Evolutionary conservation across 257 asterid species (phyloP).

Genomic region (Fraxinus excelsior): DNA sequence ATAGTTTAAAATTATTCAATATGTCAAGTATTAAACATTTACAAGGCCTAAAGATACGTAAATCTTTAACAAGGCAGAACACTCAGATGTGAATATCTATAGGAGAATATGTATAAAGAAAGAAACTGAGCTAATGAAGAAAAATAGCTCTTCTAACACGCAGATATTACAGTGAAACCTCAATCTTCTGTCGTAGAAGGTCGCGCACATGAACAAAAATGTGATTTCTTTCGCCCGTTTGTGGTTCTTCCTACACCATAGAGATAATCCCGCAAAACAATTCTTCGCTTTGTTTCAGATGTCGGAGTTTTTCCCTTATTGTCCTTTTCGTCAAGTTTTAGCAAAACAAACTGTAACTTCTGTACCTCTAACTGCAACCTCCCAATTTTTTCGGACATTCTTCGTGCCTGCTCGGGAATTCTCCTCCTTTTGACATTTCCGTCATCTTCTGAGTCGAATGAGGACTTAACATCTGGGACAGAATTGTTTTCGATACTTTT

Average conservation of each 20-base stretch:
- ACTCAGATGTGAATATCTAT: conserved; percentile 15
- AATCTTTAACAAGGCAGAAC: conserved; percentile 7
- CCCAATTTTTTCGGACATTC: conserved; percentile 53
- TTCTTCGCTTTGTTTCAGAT: conserved; percentile 37
- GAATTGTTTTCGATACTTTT: conserved; percentile 57
- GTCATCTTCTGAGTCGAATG: conserved; percentile 68
- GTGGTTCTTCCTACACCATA: conserved; percentile 40
- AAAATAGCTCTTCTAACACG: not conserved
- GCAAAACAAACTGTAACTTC: conserved; percentile 53
- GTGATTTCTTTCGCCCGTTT: conserved; percentile 40
- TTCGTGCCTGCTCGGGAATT: conserved; percentile 49
- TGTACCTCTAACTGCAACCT: conserved; percentile 58
- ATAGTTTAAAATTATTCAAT: not conserved
- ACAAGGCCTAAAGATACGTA: conserved; percentile 29
- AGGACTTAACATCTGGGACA: conserved; percentile 47
- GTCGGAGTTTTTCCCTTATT: conserved; percentile 28
- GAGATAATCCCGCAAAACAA: conserved; percentile 47
- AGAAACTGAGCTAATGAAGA: conserved; percentile 9
- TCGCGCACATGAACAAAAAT: conserved; percentile 50
- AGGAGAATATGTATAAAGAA: not conserved
- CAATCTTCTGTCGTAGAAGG: conserved; percentile 51
- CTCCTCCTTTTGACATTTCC: conserved; percentile 58
- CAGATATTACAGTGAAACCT: conserved; percentile 6
- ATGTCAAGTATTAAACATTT: not conserved
- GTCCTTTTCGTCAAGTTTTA: conserved; percentile 42